phyloP scores from a whole-genome alignment of 768 basidiomycete species.

The Kwoniella botswanensis region DNA sequence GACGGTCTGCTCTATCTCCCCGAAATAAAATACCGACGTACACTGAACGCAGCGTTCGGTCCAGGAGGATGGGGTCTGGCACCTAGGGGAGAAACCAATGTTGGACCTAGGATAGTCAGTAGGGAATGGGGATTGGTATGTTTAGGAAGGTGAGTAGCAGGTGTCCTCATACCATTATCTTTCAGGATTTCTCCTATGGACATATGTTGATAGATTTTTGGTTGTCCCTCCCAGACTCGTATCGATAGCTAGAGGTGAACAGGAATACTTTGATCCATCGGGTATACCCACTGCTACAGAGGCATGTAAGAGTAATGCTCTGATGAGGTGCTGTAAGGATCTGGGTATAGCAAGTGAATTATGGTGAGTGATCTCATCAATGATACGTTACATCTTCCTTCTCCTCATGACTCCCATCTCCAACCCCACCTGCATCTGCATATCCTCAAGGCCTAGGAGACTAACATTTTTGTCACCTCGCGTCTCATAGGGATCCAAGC shows the following conservation, averaged over 20 bases:
- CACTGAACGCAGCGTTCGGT: slow-evolving; percentile 90
- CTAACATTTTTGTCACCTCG: neutral
- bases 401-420: neutral
- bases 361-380: slow-evolving; percentile 65
- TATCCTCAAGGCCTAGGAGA: neutral
- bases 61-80: slow-evolving; percentile 98
- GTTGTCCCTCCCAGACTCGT: slow-evolving; percentile 68
- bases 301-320: slow-evolving; percentile 92
- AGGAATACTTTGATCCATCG: slow-evolving; percentile 90
- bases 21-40: slow-evolving; percentile 93
- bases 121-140: slow-evolving; percentile 94
- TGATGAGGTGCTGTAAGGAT: slow-evolving; percentile 98
- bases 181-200: too few relatives aligned
- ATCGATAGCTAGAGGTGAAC: slow-evolving; percentile 88
- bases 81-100: slow-evolving; percentile 87
- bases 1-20: slow-evolving; percentile 94
- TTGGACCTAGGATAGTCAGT: slow-evolving; percentile 83
- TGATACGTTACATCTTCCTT: too few relatives aligned
- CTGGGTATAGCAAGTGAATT: slow-evolving; percentile 94
- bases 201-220: neutral
- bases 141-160: slow-evolving; percentile 74
- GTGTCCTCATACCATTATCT: neutral
- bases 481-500: slow-evolving; percentile 78
- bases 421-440: neutral
- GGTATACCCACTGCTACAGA: slow-evolving; percentile 93